phyloP scores from a whole-genome alignment of 192 early-diverging fungal species.

The Martensiomyces pterosporus region DNA sequence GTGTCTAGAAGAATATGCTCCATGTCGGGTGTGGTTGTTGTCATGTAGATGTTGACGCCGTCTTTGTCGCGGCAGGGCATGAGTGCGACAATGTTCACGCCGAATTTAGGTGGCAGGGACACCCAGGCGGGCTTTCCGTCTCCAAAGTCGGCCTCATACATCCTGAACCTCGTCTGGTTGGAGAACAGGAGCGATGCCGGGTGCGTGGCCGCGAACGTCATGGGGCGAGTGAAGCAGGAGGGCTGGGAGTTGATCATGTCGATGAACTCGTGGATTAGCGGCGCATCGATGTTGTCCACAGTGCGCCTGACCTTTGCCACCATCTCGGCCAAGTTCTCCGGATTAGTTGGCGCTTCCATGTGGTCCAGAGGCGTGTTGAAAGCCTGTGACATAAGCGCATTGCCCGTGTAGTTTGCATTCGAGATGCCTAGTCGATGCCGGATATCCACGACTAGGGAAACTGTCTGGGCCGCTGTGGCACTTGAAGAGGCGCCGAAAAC shows the following conservation, averaged over 20 bases:
- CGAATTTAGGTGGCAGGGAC: slow-evolving; percentile 40
- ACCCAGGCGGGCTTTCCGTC: slow-evolving; percentile 40
- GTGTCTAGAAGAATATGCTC: slow-evolving; percentile 21
- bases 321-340: slow-evolving; percentile 13
- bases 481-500: no score
- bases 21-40: slow-evolving; percentile 31
- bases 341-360: slow-evolving; percentile 19
- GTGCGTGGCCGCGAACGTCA: slow-evolving; percentile 24
- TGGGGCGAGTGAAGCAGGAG: slow-evolving; percentile 36
- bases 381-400: slow-evolving; percentile 37
- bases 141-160: slow-evolving; percentile 39
- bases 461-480: no score
- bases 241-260: slow-evolving; percentile 29
- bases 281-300: slow-evolving; percentile 25
- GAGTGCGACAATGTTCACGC: slow-evolving; percentile 44
- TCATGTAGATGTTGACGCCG: slow-evolving; percentile 39
- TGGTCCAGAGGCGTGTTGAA: slow-evolving; percentile 19
- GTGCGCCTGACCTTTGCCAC: slow-evolving; percentile 8
- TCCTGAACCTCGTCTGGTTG: no score
- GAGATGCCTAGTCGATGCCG: slow-evolving; percentile 26
- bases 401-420: slow-evolving; percentile 36
- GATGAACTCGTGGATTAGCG: slow-evolving; percentile 32
- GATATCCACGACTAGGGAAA: no score
- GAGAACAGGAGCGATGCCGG: slow-evolving; percentile 32
- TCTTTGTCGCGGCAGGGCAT: slow-evolving; percentile 43